These are phyloP conservation scores for Teratosphaeria nubilosa DNA, from an alignment of 2,329 filamentous ascomycete genomes.

Conservation along the genomic window DNA sequence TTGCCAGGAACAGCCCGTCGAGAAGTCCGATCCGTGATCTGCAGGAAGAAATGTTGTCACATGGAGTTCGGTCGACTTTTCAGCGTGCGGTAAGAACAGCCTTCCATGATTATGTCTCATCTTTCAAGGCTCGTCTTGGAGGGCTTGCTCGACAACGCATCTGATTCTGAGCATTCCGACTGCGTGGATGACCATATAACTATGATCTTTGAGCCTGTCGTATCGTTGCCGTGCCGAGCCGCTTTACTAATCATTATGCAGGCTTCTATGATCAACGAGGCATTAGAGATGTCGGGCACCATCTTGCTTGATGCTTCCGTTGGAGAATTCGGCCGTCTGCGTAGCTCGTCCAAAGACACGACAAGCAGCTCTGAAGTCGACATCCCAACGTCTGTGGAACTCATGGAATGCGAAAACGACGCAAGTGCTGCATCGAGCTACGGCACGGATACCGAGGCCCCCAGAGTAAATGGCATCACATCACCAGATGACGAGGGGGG, in stretches of 20 bases:
- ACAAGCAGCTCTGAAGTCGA: not conserved
- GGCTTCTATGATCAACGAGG: slow-evolving; percentile 35
- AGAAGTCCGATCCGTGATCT: not conserved
- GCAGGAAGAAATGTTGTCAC: not conserved
- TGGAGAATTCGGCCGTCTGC: slow-evolving; percentile 9
- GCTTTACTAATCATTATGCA: too few species aligned
- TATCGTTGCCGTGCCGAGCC: too few species aligned
- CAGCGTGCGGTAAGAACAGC: not conserved
- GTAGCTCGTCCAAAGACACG: not conserved
- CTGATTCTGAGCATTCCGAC: too few species aligned
- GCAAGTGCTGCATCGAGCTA: not conserved
- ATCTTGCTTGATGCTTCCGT: slow-evolving; percentile 27
- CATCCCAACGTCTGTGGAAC: not conserved
- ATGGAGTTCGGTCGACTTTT: not conserved
- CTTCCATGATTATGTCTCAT: too few species aligned
- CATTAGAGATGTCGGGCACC: slow-evolving; percentile 37
- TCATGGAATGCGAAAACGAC: not conserved
- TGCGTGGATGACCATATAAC: too few species aligned
- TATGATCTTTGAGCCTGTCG: too few species aligned
- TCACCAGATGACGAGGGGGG: not conserved
- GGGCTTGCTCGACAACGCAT: too few species aligned
- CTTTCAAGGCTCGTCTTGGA: too few species aligned
- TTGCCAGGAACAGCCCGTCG: not conserved
- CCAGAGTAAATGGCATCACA: not conserved
- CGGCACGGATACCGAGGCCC: not conserved